Base-by-base conservation (phyloP, 495 filamentous ascomycete genomes). In the Pyrenopolyporus hunteri region DNA sequence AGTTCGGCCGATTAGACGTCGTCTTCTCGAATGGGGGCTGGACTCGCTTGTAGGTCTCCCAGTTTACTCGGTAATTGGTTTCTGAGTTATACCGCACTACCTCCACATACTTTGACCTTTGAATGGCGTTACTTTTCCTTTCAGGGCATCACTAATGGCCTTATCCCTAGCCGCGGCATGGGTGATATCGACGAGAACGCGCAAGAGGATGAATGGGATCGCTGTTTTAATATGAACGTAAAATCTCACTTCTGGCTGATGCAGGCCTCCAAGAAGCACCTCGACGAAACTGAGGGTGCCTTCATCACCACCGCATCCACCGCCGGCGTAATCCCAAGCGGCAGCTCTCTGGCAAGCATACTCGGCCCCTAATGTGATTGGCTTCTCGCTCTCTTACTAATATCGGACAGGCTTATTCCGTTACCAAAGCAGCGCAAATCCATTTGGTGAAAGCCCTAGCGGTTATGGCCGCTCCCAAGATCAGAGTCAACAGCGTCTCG, bases 1-100 rank as follows among this genome's bases (percentile, higher is more conserved):
- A 17, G 11, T 81, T 85, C 69, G 82, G 80, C 22, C 68, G 77
- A 6, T 64, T 86, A 1, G 82, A 85, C 57, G 75, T 81, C 4
- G 67, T 84, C 29, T 78, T 84, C 36, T 83, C 80, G 10, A 86
- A 86, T 60, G 79, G 76, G 6, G 83, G 82, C 35, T 86, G 82
- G 82, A 84, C 82, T 6, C 73, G 70, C 5, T 68, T 81, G 61
- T 64, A 44, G 59, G 61, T 54, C 19, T 23, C 11, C n/a, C n/a
- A n/a, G n/a, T n/a, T n/a, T n/a, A n/a, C n/a, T n/a, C n/a, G n/a
- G n/a, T n/a, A n/a, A n/a, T n/a, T n/a, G n/a, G n/a, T n/a, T n/a
- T n/a, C n/a, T n/a, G n/a, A n/a, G n/a, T n/a, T n/a, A n/a, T n/a
- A n/a, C n/a, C n/a, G n/a, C n/a, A n/a, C n/a, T n/a, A n/a, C n/a